Evolutionary conservation across 169 alveolate genomes (phyloP).

Genomic region (Cryptosporidium muris): DNA sequence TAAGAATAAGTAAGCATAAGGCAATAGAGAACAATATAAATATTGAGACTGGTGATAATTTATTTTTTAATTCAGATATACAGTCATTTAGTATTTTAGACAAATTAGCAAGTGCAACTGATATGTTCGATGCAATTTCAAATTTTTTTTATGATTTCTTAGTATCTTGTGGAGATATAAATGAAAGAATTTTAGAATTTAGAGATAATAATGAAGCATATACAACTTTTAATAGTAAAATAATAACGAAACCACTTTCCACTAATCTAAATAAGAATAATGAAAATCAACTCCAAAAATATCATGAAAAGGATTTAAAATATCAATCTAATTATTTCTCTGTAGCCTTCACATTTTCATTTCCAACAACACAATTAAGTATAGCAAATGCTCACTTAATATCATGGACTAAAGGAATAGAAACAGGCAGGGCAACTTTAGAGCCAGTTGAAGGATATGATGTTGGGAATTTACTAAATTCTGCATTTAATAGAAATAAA

Average conservation of each 20-base stretch:
- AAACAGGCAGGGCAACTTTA: conserved; percentile 88
- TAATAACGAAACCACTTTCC: neutral
- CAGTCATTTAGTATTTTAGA: conserved; percentile 1
- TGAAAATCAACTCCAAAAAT: neutral
- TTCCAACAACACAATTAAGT: conserved; percentile 42
- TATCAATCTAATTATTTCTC: conserved; percentile 4
- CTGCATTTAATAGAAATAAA: conserved; percentile 81
- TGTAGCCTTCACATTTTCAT: conserved; percentile 66
- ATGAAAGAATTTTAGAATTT: neutral
- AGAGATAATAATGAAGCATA: neutral
- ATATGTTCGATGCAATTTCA: conserved; percentile 65
- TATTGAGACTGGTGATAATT: neutral
- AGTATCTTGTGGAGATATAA: conserved; percentile 37
- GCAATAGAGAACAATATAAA: neutral
- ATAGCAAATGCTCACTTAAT: conserved; percentile 75
- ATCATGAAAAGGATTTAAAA: conserved; percentile 2
- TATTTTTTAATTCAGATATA: neutral
- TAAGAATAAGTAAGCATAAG: neutral
- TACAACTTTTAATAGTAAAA: neutral
- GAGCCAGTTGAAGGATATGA: conserved; percentile 90
- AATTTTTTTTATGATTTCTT: conserved; percentile 22
- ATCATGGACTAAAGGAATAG: conserved; percentile 92
- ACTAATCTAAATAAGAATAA: neutral
- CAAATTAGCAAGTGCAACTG: conserved; percentile 22
- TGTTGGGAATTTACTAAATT: conserved; percentile 83